Evolutionary conservation across 768 basidiomycete species (phyloP).

Genomic region (Termitomyces sp.): DNA sequence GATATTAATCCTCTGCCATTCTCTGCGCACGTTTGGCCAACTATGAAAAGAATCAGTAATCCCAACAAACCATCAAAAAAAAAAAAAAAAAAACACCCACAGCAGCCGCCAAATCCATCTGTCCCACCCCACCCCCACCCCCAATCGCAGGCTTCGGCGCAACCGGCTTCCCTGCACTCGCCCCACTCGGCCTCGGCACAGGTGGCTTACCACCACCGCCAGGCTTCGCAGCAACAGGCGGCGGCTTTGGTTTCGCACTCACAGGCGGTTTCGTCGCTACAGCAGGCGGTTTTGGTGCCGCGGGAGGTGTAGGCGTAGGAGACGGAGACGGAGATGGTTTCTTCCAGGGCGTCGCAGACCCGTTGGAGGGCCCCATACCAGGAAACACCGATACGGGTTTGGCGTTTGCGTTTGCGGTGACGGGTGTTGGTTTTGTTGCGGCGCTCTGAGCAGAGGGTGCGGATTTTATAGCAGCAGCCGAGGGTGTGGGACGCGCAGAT

Average conservation of each 20-base stretch:
- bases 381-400: constrained; percentile 84
- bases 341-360: constrained; percentile 74
- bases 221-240: constrained; percentile 8
- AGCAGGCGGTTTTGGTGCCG: constrained; percentile 47
- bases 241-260: constrained; percentile 32
- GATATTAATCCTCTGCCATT: constrained; percentile 40
- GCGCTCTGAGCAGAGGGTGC: constrained; percentile 26
- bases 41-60: constrained; percentile 32
- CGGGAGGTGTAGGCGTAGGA: constrained; percentile 32
- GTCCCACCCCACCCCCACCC: constrained; percentile 44
- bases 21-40: constrained; percentile 76
- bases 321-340: constrained; percentile 38
- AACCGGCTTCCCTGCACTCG: constrained; percentile 30
- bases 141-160: constrained; percentile 5
- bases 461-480: constrained; percentile 26
- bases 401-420: constrained; percentile 57
- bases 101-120: constrained; percentile 80
- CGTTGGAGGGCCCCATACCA: constrained; percentile 65
- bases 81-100: constrained; percentile 40
- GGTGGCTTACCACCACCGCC: constrained; percentile 65
- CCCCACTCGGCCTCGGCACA: constrained; percentile 45
- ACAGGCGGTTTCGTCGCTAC: constrained; percentile 49
- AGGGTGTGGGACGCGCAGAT: constrained; percentile 28
- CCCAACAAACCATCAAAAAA: neutral
- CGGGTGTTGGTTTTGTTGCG: neutral